These are phyloP conservation scores for Candida insectalens DNA, from an alignment of 805 yeast genomes.

Conservation along the genomic window DNA sequence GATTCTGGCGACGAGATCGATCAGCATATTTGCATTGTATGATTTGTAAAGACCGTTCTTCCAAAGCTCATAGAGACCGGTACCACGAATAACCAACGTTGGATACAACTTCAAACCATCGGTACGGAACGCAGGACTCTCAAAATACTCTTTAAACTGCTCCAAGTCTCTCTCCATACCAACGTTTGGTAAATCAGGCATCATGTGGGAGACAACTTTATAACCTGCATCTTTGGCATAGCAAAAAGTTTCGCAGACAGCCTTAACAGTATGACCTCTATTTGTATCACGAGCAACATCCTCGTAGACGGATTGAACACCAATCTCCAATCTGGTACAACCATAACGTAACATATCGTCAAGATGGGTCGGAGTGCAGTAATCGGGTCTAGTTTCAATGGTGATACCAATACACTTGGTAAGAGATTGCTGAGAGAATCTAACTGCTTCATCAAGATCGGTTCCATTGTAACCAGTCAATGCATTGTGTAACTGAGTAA, in stretches of 20 bases:
- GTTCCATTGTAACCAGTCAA: conserved; percentile 85
- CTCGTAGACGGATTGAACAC: conserved; percentile 94
- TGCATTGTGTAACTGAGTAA: conserved; percentile 88
- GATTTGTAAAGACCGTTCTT: conserved; percentile 91
- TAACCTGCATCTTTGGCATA: conserved; percentile 98
- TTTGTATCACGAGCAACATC: conserved; percentile 98
- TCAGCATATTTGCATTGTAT: conserved; percentile 87
- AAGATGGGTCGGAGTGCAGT: conserved; percentile 91
- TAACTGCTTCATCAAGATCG: conserved; percentile 83
- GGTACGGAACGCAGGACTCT: conserved; percentile 92
- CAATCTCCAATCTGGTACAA: conserved; percentile 92
- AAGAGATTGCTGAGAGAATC: conserved; percentile 83
- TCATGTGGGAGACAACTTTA: conserved; percentile 97
- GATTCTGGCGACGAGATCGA: conserved; percentile 92
- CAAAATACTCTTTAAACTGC: conserved; percentile 93
- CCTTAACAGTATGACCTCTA: conserved; percentile 93
- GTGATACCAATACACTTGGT: conserved; percentile 98
- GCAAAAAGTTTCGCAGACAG: conserved; percentile 93
- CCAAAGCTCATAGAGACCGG: conserved; percentile 96
- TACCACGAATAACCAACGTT: conserved; percentile 92
- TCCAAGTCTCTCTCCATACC: conserved; percentile 97
- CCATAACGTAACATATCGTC: conserved; percentile 95
- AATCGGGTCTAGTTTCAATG: conserved; percentile 96
- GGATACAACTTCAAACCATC: conserved; percentile 96
- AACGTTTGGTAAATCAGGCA: conserved; percentile 98